Conservation (phyloP, 2,329 filamentous ascomycete genomes). For the Penicillium vulpinum region DNA sequence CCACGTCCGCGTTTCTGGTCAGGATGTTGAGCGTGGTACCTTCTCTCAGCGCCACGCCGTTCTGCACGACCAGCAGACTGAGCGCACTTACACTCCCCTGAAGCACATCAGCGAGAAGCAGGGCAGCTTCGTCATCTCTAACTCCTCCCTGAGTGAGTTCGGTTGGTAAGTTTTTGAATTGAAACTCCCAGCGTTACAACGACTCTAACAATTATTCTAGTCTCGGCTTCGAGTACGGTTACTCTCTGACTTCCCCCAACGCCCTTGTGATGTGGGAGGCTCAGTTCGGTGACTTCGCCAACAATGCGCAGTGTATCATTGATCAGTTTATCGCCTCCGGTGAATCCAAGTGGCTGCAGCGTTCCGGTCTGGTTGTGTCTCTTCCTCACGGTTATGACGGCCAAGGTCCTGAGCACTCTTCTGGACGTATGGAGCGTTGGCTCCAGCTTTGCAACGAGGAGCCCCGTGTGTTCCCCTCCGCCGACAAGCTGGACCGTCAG, state of each 20-base stretch:
- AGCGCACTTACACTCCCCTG: slow-evolving; percentile 88
- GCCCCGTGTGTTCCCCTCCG: slow-evolving; percentile 83
- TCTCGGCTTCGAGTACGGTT: slow-evolving; percentile 97
- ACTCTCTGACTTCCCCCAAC: slow-evolving; percentile 94
- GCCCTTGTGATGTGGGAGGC: slow-evolving; percentile 99
- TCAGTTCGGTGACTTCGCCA: slow-evolving; percentile 99
- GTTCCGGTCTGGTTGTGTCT: slow-evolving; percentile 93
- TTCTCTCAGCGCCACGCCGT: slow-evolving; percentile 98
- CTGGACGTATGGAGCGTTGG: slow-evolving; percentile 94
- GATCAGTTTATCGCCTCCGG: slow-evolving; percentile 98
- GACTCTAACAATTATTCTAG: slow-evolving; percentile 62
- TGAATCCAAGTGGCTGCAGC: slow-evolving; percentile 98
- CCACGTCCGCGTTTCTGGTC: slow-evolving; percentile 95
- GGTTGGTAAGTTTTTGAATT: slow-evolving; percentile 53
- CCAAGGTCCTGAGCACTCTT: slow-evolving; percentile 97
- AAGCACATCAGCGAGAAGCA: slow-evolving; percentile 88
- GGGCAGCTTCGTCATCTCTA: slow-evolving; percentile 93
- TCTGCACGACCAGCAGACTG: slow-evolving; percentile 94
- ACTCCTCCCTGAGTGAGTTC: slow-evolving; percentile 81
- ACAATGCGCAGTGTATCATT: slow-evolving; percentile 98
- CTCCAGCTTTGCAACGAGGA: slow-evolving; percentile 97
- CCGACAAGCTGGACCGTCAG: slow-evolving; percentile 89
- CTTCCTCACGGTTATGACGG: slow-evolving; percentile 97
- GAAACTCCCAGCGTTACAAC: not conserved
- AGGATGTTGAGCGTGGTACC: slow-evolving; percentile 98